phyloP scores from a whole-genome alignment of 164 flowering plant species.

The Stephania japonica region DNA sequence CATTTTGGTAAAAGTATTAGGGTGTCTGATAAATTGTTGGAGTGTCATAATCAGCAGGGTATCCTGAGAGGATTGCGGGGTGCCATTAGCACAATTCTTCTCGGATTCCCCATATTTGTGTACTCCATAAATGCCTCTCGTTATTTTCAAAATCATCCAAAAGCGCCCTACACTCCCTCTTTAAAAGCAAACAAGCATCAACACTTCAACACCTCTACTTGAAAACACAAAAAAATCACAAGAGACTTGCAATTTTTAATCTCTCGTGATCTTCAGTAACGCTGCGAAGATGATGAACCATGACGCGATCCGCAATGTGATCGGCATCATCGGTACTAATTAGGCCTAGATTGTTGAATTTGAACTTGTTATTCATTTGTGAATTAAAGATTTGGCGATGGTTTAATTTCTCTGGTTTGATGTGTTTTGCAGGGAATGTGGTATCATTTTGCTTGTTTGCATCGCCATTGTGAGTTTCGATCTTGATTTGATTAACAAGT shows the following conservation, averaged over 20 bases:
- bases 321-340: slow-evolving; percentile 36
- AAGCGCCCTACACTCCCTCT: neutral
- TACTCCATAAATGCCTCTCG: neutral
- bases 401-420: neutral
- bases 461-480: slow-evolving; percentile 46
- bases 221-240: no score
- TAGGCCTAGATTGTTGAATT: no score
- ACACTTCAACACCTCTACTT: no score
- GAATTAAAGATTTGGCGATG: no score
- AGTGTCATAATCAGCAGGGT: no score
- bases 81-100: no score
- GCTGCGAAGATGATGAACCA: slow-evolving; percentile 5
- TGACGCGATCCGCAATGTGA: slow-evolving; percentile 15
- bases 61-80: no score
- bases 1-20: no score
- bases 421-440: slow-evolving; percentile 50
- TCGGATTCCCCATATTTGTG: neutral
- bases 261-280: neutral
- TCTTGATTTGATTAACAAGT: no score
- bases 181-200: neutral
- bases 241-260: neutral
- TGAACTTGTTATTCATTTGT: neutral
- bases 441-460: slow-evolving; percentile 49
- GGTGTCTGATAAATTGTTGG: no score
- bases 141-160: neutral